phyloP scores from a whole-genome alignment of 2,329 filamentous ascomycete genomes.

The Fusarium mexicanum region DNA sequence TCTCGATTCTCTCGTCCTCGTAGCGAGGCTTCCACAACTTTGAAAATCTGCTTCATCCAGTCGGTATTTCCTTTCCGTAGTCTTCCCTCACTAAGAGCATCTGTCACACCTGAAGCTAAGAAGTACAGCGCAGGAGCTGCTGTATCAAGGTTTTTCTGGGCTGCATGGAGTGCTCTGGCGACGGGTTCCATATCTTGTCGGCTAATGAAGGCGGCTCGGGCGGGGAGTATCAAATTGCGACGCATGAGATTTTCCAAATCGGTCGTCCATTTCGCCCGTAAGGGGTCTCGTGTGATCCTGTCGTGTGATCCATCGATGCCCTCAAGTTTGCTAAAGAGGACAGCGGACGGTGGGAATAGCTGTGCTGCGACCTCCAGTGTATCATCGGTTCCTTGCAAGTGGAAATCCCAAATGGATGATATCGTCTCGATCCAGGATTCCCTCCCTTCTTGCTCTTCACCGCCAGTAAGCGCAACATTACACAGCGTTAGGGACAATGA shows the following conservation, averaged over 20 bases:
- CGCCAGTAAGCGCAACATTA: conserved; percentile 48
- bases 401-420: conserved; percentile 62
- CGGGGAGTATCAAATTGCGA: conserved; percentile 62
- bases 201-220: conserved; percentile 58
- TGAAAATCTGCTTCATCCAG: conserved; percentile 52
- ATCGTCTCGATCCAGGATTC: conserved; percentile 60
- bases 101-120: conserved; percentile 48
- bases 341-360: conserved; percentile 52
- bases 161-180: conserved; percentile 52
- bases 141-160: conserved; percentile 47
- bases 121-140: conserved; percentile 58
- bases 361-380: conserved; percentile 58
- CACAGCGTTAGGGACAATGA: conserved; percentile 59
- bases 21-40: conserved; percentile 44
- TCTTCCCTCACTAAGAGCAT: conserved; percentile 39
- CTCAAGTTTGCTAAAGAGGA: conserved; percentile 54
- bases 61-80: conserved; percentile 50
- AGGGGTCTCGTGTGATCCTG: conserved; percentile 11
- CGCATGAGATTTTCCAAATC: conserved; percentile 61
- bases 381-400: conserved; percentile 60
- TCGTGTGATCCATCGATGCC: conserved; percentile 38
- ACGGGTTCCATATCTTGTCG: conserved; percentile 54
- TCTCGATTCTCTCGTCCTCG: conserved; percentile 39
- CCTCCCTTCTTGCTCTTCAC: conserved; percentile 50
- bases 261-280: conserved; percentile 53